Conservation (phyloP, 139 green algal species). For the Chloropicon primus region DNA sequence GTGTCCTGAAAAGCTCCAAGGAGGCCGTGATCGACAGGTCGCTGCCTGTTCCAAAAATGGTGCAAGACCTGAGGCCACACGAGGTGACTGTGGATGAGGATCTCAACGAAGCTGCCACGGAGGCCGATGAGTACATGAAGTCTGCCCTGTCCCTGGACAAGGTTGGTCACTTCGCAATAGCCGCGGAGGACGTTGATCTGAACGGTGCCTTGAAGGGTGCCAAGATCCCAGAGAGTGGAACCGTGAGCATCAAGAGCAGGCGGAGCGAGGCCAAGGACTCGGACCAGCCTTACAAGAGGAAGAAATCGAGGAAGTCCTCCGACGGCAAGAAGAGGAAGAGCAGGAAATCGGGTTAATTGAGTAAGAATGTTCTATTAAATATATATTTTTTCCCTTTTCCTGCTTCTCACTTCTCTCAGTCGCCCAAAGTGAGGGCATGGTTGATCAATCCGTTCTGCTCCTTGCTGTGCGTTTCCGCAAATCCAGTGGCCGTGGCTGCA, state of each 20-base stretch:
- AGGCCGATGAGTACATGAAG: slow-evolving; percentile 13
- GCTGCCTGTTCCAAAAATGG: background rate
- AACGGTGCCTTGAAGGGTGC: background rate
- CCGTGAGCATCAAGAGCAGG: slow-evolving; percentile 6
- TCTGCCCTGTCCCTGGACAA: background rate
- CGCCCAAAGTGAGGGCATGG: background rate
- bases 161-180: slow-evolving; percentile 6
- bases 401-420: background rate
- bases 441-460: background rate
- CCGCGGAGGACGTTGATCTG: slow-evolving; percentile 1
- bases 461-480: background rate
- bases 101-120: slow-evolving; percentile 57
- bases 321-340: slow-evolving; percentile 23
- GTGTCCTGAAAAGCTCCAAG: slow-evolving; percentile 41
- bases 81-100: slow-evolving; percentile 56
- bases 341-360: too few relatives aligned
- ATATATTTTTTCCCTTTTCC: too few relatives aligned
- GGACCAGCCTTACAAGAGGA: background rate
- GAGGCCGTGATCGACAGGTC: slow-evolving; percentile 42
- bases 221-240: background rate
- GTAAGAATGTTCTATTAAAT: too few relatives aligned
- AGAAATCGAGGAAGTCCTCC: background rate
- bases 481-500: slow-evolving; percentile 22
- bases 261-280: background rate
- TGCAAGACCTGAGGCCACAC: slow-evolving; percentile 23